phyloP scores from a whole-genome alignment of 2,329 filamentous ascomycete genomes.

The Venturia carpophila region DNA sequence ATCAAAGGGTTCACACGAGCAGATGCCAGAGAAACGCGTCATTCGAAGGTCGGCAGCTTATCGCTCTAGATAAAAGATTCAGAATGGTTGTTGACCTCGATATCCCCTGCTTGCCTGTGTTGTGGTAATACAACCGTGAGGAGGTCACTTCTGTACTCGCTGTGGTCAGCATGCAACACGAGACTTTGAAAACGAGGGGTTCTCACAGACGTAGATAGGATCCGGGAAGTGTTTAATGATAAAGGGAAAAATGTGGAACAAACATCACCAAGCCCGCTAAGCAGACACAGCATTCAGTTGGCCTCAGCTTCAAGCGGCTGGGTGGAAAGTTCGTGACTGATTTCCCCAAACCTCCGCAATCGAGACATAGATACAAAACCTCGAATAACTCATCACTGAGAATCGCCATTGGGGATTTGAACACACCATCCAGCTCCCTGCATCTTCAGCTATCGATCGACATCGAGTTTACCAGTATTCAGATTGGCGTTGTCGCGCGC shows the following conservation, averaged over 20 bases:
- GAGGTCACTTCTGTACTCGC: too few relatives aligned
- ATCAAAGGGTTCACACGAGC: too few relatives aligned
- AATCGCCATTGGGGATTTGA: neutral
- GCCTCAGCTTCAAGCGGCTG: slow-evolving; percentile 1
- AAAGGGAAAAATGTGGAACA: neutral
- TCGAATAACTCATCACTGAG: neutral
- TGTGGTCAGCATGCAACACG: neutral
- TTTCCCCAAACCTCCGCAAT: neutral
- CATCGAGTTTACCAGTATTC: slow-evolving; percentile 1
- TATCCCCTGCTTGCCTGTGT: too few relatives aligned
- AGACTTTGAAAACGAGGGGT: too few relatives aligned
- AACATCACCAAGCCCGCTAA: neutral
- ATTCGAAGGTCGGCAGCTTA: too few relatives aligned
- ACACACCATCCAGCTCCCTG: neutral
- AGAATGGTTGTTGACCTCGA: too few relatives aligned
- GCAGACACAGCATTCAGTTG: neutral
- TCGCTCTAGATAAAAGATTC: too few relatives aligned
- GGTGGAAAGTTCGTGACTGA: neutral
- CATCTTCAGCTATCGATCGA: slow-evolving; percentile 9
- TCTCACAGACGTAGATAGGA: neutral
- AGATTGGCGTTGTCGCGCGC: neutral
- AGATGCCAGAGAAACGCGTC: too few relatives aligned
- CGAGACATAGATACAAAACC: neutral
- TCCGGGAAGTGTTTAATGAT: neutral
- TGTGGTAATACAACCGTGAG: too few relatives aligned